Percentiles rank a stretch among this genome's conserved stretches.
Conservation (phyloP, 1,284 basidiomycete species). For the Boletus semigastroideus region DNA sequence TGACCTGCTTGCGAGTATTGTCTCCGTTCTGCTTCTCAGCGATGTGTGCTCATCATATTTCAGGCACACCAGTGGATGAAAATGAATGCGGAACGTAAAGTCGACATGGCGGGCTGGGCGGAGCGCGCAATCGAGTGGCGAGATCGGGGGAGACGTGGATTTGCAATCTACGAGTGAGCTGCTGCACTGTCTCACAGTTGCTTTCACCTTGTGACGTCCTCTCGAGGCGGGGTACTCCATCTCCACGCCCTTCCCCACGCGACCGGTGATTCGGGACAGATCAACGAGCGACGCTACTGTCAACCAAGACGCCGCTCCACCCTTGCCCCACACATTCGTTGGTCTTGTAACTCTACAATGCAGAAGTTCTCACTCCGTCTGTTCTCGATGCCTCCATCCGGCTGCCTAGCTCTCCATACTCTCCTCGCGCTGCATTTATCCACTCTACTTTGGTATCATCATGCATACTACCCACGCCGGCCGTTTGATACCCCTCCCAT, state of each 20-base stretch:
- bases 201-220: conserved; percentile 13
- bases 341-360: not conserved
- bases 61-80: conserved; percentile 72
- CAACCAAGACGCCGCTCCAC: not conserved
- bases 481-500: conserved; percentile 33
- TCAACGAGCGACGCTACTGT: not conserved
- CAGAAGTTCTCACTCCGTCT: not conserved
- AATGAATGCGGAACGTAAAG: conserved; percentile 53
- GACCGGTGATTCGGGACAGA: conserved; percentile 19
- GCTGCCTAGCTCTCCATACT: not conserved
- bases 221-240: conserved; percentile 17
- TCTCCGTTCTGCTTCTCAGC: not conserved
- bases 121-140: conserved; percentile 54
- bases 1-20: conserved; percentile 65
- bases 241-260: conserved; percentile 26
- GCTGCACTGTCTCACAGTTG: not conserved
- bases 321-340: not conserved
- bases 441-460: conserved; percentile 2
- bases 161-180: conserved; percentile 26
- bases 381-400: not conserved
- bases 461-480: conserved; percentile 26
- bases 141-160: conserved; percentile 30
- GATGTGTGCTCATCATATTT: conserved; percentile 10
- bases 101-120: conserved; percentile 88
- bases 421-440: not conserved